Evolutionary conservation across 1,139 yeast species (phyloP).

Genomic region (Kodamaea sp.): DNA sequence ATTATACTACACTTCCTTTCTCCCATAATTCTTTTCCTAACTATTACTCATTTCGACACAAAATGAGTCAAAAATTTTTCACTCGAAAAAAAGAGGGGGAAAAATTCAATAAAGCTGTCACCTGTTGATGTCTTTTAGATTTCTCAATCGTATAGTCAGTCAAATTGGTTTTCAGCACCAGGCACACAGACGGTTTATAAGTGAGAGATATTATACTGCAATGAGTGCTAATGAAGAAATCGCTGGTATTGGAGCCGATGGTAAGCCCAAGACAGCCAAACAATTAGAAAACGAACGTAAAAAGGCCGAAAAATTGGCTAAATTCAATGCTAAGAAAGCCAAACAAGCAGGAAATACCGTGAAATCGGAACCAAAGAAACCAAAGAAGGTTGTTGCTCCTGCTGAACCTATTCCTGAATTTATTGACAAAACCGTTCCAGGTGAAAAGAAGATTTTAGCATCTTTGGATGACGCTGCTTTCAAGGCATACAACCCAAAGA

Average conservation of each 20-base stretch:
- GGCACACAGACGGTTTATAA: too few species aligned
- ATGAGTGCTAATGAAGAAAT: slow-evolving; percentile 5
- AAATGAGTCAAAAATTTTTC: too few species aligned
- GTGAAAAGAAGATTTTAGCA: slow-evolving; percentile 84
- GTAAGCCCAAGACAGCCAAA: slow-evolving; percentile 56
- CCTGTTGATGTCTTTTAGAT: too few species aligned
- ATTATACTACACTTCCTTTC: too few species aligned
- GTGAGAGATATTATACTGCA: slow-evolving; percentile 9
- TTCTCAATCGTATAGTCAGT: too few species aligned
- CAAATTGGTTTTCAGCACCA: too few species aligned
- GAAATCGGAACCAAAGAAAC: slow-evolving; percentile 50
- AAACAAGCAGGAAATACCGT: slow-evolving; percentile 54
- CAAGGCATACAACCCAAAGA: slow-evolving; percentile 88
- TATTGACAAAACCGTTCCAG: slow-evolving; percentile 76
- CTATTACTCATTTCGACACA: too few species aligned
- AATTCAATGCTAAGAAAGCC: slow-evolving; percentile 89
- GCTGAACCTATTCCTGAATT: slow-evolving; percentile 78
- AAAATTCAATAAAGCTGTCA: too few species aligned
- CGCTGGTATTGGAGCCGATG: slow-evolving; percentile 18
- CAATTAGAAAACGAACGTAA: slow-evolving; percentile 89
- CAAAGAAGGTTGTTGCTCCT: slow-evolving; percentile 66
- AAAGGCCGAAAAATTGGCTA: slow-evolving; percentile 95
- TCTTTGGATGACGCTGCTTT: slow-evolving; percentile 89
- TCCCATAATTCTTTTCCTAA: too few species aligned
- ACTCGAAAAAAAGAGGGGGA: too few species aligned